Base-by-base conservation (phyloP, 345 rosid genomes). In the Populus nigra region DNA sequence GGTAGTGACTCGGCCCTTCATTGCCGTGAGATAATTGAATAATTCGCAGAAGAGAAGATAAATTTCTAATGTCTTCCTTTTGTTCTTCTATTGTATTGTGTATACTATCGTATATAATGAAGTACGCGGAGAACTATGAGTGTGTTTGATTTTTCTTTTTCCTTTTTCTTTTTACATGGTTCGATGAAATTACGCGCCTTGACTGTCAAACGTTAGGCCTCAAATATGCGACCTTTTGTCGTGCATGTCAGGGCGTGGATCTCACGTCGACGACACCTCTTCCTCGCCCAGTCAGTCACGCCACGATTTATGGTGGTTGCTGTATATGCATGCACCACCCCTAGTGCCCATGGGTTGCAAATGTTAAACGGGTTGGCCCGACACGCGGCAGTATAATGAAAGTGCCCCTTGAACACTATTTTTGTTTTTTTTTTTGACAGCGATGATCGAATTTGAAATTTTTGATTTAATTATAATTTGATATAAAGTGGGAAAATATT, bases 1-100 rank as follows among this genome's bases (percentile, higher is more conserved):
- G 62, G 16, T 74, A 59, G 87, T 35, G 74, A 79, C 81, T 47
- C 93, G 97, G 41, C 69, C 82, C 86, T 88, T 96, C 98, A 96
- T 93, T 38, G 67, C 57, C 80, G 43, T n/a, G 65, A 61, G 69
- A 81, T 43, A 13, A 3, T 10, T 5, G 11, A 18, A 18, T 31
- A 31, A 25, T 69, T 55, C 68, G 27, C n/a, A 72, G 68, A 43
- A 61, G 73, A 69, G 27, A 68, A 68, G 41, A 8, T 9, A 9
- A 57, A 57, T 57, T 57, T 22, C 63, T n/a, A n/a, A 1, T n/a
- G 63, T 23, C 63, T n/a, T 22, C 5, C 0, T 57, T n/a, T n/a
- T n/a, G 3, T 57, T 23, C n/a, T 57, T n/a, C 29, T 57, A n/a
- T 57, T n/a, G 13, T n/a, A n/a, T 57, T 15, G 18, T 4, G 5